These are phyloP conservation scores for Exobasidium cylindrosporum DNA, from an alignment of 1,284 basidiomycete species.

Conservation along the genomic window DNA sequence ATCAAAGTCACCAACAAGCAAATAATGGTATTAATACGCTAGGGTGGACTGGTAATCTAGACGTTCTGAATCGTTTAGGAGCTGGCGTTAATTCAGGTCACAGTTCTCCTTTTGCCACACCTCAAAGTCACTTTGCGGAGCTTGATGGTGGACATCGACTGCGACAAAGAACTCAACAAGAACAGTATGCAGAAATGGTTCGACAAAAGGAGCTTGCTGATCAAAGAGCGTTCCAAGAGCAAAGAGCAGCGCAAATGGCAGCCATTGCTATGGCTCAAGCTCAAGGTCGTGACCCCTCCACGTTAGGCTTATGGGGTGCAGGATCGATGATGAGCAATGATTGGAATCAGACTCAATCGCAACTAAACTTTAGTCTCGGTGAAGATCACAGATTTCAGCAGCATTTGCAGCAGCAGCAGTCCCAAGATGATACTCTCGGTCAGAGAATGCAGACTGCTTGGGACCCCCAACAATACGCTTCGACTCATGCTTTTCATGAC, in stretches of 20 bases:
- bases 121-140: neutral
- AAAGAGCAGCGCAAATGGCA: conserved; percentile 9
- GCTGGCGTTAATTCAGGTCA: neutral
- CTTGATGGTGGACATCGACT: neutral
- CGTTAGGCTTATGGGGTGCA: neutral
- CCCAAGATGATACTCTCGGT: neutral
- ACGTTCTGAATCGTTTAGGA: neutral
- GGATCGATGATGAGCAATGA: neutral
- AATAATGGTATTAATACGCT: neutral
- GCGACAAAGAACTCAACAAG: conserved; percentile 19
- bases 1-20: neutral
- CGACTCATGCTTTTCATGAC: neutral
- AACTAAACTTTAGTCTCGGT: neutral
- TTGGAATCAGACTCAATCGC: neutral
- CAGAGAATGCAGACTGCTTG: neutral
- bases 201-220: neutral
- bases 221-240: conserved; percentile 3
- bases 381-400: conserved; percentile 5
- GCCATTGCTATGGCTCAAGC: conserved; percentile 1
- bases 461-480: neutral
- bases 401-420: conserved; percentile 5
- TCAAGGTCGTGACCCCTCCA: neutral
- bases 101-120: neutral
- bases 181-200: conserved; percentile 4
- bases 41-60: neutral